Evolutionary conservation across 1,284 basidiomycete genomes (phyloP).

Genomic region (Trichosporon coremiiforme): DNA sequence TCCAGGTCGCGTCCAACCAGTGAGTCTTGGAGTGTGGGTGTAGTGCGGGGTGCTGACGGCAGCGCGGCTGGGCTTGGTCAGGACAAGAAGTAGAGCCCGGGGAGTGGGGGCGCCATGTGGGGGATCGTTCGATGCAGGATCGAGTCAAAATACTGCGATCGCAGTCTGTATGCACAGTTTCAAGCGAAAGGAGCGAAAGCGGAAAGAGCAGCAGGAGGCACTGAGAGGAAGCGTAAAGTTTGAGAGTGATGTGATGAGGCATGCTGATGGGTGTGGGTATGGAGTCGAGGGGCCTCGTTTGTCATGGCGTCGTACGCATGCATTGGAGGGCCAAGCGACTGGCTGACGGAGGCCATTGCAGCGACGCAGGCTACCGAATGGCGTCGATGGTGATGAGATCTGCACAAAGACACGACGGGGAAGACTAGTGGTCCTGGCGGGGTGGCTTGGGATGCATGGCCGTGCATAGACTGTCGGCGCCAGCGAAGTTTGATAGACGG

Average conservation of each 20-base stretch:
- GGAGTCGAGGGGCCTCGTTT: not conserved
- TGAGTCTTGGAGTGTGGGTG: conserved; percentile 32
- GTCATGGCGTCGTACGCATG: conserved; percentile 11
- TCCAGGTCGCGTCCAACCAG: conserved; percentile 87
- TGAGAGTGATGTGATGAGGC: not conserved
- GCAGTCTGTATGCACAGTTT: conserved; percentile 2
- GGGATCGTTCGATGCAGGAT: conserved; percentile 14
- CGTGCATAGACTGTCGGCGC: too few species aligned
- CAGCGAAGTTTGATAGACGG: too few species aligned
- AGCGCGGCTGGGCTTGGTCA: conserved; percentile 55
- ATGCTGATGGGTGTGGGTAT: not conserved
- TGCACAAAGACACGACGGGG: too few species aligned
- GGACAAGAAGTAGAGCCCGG: conserved; percentile 46
- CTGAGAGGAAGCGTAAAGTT: not conserved
- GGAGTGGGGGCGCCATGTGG: not conserved
- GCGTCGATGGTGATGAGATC: not conserved
- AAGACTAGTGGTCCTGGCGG: too few species aligned
- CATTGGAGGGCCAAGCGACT: not conserved
- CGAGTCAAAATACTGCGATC: not conserved
- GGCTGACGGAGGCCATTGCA: not conserved
- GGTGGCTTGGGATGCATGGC: too few species aligned
- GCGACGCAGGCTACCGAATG: not conserved
- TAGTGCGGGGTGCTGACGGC: conserved; percentile 21
- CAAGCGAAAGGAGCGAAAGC: not conserved
- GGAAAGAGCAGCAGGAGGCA: not conserved